These are phyloP conservation scores for Tritrichomonas musculus DNA, from an alignment of 208 protist genomes.

Conservation along the genomic window DNA sequence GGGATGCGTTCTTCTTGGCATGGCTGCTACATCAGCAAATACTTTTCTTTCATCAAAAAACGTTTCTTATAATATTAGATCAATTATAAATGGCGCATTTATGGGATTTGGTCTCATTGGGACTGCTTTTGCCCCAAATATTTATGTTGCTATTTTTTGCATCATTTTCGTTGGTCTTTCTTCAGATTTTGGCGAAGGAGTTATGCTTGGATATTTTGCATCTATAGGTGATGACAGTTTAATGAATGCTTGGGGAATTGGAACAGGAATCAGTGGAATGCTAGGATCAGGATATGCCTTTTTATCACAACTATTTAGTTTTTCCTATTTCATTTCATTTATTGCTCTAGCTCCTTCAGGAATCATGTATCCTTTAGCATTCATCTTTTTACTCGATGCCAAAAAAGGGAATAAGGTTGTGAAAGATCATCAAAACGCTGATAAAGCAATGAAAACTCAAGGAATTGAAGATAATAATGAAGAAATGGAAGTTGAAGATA, in stretches of 20 bases:
- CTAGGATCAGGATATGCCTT: background rate
- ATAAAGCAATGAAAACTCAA: no score
- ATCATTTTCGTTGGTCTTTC: background rate
- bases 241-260: background rate
- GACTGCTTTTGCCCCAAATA: background rate
- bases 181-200: background rate
- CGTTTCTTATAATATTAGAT: constrained; percentile 13
- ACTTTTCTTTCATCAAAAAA: background rate
- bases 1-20: background rate
- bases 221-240: background rate
- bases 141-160: background rate
- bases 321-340: background rate
- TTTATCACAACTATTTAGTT: background rate
- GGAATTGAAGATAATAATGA: no score
- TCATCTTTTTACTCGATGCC: background rate
- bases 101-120: background rate
- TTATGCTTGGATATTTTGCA: constrained; percentile 15
- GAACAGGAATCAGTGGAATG: background rate
- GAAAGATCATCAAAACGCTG: no score
- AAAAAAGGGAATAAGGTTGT: no score
- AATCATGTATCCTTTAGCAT: background rate
- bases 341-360: background rate
- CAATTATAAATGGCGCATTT: background rate
- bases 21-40: background rate
- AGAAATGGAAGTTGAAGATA: no score